Percentiles rank a stretch among this genome's conserved stretches.
Conservation (phyloP, 306 rosid species). For the Luffa aegyptiaca region DNA sequence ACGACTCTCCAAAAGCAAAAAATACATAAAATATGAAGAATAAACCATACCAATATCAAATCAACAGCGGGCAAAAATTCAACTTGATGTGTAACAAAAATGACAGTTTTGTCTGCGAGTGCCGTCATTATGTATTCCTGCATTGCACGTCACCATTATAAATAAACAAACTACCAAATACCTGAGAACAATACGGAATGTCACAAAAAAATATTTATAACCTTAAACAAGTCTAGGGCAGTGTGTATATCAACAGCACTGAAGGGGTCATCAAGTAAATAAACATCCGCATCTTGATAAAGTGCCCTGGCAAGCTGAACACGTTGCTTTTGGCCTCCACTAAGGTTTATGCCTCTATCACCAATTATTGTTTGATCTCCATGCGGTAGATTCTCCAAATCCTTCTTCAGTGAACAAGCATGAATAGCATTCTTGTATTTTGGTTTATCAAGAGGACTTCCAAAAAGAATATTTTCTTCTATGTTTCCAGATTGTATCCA, state of each 20-base stretch:
- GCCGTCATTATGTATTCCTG: slow-evolving; percentile 97
- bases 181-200: slow-evolving; percentile 9
- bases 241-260: slow-evolving; percentile 99
- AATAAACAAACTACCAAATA: not conserved
- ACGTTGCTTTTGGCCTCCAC: slow-evolving; percentile 97
- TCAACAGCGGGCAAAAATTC: slow-evolving; percentile 94
- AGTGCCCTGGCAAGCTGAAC: slow-evolving; percentile 96
- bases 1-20: slow-evolving; percentile 10
- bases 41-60: slow-evolving; percentile 73
- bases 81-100: slow-evolving; percentile 97
- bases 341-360: slow-evolving; percentile 87
- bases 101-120: slow-evolving; percentile 70
- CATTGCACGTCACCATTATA: slow-evolving; percentile 18
- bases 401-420: slow-evolving; percentile 87
- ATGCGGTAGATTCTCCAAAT: slow-evolving; percentile 77
- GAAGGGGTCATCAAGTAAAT: slow-evolving; percentile 95
- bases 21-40: slow-evolving; percentile 14
- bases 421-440: slow-evolving; percentile 80
- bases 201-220: slow-evolving; percentile 14
- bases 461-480: slow-evolving; percentile 87
- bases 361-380: slow-evolving; percentile 95
- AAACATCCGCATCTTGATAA: slow-evolving; percentile 83
- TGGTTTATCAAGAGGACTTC: slow-evolving; percentile 84
- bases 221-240: slow-evolving; percentile 77
- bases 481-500: slow-evolving; percentile 95